Percentiles rank a stretch among this genome's conserved stretches.
phyloP scores from a whole-genome alignment of 495 filamentous ascomycete species.

The Wilcoxina mikolae region DNA sequence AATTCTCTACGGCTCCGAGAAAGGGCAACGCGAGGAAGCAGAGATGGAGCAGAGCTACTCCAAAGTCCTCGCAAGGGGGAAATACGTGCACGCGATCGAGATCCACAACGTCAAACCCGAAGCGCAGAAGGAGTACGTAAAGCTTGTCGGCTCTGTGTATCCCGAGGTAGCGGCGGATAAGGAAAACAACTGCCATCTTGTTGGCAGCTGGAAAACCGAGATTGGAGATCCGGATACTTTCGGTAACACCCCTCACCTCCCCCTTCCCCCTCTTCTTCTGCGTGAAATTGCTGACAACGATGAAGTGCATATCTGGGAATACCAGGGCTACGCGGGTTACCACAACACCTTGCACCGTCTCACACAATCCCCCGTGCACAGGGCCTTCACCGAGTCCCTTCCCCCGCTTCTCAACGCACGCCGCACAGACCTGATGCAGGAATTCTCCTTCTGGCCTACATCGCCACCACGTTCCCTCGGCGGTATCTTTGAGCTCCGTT shows the following conservation, averaged over 20 bases:
- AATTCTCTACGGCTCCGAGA: conserved; percentile 90
- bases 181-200: conserved; percentile 85
- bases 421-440: conserved; percentile 88
- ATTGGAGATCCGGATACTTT: conserved; percentile 97
- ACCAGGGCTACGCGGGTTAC: conserved; percentile 86
- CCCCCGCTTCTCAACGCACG: conserved; percentile 67
- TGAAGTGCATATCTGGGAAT: conserved; percentile 96
- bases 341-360: conserved; percentile 81
- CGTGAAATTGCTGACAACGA: conserved; percentile 10
- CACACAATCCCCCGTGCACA: conserved; percentile 61
- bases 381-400: conserved; percentile 57
- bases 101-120: conserved; percentile 94
- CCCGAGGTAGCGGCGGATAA: conserved; percentile 63
- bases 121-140: conserved; percentile 85
- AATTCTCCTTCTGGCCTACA: conserved; percentile 99
- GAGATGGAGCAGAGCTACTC: conserved; percentile 92
- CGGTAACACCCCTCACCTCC: conserved; percentile 41
- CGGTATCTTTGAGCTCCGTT: conserved; percentile 89
- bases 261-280: background rate
- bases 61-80: conserved; percentile 83
- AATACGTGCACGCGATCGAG: conserved; percentile 96
- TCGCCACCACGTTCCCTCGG: conserved; percentile 77
- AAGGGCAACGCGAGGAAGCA: conserved; percentile 78
- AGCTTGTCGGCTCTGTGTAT: conserved; percentile 86
- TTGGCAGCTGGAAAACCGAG: conserved; percentile 96